Percentiles rank a stretch among this genome's conserved stretches.
Evolutionary conservation across 176 grass and related monocot genomes (phyloP).

Genomic region (Oryza nivara): DNA sequence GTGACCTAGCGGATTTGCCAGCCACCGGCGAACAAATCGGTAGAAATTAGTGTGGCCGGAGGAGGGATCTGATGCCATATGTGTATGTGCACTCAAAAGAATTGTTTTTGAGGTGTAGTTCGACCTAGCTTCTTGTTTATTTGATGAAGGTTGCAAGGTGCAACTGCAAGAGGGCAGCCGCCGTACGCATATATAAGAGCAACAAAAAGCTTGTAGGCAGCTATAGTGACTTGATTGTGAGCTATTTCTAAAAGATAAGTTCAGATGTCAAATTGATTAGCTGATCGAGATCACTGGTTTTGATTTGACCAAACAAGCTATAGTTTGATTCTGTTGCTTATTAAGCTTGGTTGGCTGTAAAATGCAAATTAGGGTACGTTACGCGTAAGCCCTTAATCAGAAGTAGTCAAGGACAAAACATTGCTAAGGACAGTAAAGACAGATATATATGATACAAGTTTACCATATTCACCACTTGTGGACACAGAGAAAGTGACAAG

Average conservation of each 20-base stretch:
- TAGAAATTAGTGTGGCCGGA: conserved; percentile 47
- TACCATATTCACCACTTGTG: conserved; percentile 21
- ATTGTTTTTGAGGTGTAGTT: conserved; percentile 6
- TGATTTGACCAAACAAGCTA: conserved; percentile 14
- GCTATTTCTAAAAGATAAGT: conserved; percentile 31
- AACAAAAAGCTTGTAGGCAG: conserved; percentile 18
- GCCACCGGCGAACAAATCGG: conserved; percentile 41
- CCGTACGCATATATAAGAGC: conserved; percentile 31
- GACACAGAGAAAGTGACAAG: conserved; percentile 35
- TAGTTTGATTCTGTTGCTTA: neutral
- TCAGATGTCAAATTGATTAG: conserved; percentile 36
- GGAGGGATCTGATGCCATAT: conserved; percentile 53
- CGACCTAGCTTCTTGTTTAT: conserved; percentile 22
- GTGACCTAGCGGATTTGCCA: conserved; percentile 19
- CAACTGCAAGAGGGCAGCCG: conserved; percentile 7
- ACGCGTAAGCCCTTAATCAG: conserved; percentile 26
- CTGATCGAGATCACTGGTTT: conserved; percentile 22
- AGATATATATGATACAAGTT: conserved; percentile 12
- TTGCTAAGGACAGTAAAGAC: conserved; percentile 21
- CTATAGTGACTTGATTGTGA: conserved; percentile 16
- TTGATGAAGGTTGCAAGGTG: conserved; percentile 44
- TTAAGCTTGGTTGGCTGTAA: neutral
- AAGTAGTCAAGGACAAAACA: conserved; percentile 27
- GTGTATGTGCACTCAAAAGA: conserved; percentile 9
- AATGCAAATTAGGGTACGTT: conserved; percentile 9